Evolutionary conservation across 805 yeast genomes (phyloP).

Genomic region (Candida berthetii): DNA sequence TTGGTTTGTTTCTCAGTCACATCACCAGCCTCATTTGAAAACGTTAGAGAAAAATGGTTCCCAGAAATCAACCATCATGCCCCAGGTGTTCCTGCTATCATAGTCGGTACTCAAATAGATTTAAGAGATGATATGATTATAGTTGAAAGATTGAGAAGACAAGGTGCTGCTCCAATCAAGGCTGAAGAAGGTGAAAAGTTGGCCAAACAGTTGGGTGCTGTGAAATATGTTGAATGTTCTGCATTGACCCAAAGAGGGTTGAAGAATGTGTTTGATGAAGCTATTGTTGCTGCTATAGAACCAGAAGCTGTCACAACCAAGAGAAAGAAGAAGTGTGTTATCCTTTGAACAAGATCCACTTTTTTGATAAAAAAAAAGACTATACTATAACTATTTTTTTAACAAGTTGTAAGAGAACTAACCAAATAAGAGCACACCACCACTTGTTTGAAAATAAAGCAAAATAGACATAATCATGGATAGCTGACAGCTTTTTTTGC

Average conservation of each 20-base stretch:
- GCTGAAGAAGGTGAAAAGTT: constrained; percentile 86
- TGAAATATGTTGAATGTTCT: constrained; percentile 95
- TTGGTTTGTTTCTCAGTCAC: constrained; percentile 94
- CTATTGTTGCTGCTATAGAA: constrained; percentile 95
- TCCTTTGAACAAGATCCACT: no score
- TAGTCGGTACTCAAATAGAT: constrained; percentile 96
- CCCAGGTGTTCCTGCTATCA: constrained; percentile 95
- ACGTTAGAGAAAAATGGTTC: constrained; percentile 97
- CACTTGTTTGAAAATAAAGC: no score
- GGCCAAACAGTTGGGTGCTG: constrained; percentile 92
- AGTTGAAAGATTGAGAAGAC: constrained; percentile 84
- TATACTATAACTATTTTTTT: no score
- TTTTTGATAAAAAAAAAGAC: no score
- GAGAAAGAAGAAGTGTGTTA: constrained; percentile 75
- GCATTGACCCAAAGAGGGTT: constrained; percentile 96
- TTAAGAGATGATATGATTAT: constrained; percentile 90
- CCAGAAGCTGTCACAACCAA: constrained; percentile 84
- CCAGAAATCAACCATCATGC: constrained; percentile 98
- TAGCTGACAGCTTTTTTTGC: no score
- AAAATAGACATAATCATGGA: no score
- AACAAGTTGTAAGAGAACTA: no score
- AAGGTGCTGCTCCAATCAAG: constrained; percentile 80
- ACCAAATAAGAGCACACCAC: no score
- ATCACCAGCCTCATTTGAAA: constrained; percentile 95
- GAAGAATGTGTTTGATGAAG: constrained; percentile 97